A percentile compares a stretch with the other conserved stretches of the same genome.
phyloP scores from a whole-genome alignment of 768 basidiomycete species.

The Rhodotorula babjevae region DNA sequence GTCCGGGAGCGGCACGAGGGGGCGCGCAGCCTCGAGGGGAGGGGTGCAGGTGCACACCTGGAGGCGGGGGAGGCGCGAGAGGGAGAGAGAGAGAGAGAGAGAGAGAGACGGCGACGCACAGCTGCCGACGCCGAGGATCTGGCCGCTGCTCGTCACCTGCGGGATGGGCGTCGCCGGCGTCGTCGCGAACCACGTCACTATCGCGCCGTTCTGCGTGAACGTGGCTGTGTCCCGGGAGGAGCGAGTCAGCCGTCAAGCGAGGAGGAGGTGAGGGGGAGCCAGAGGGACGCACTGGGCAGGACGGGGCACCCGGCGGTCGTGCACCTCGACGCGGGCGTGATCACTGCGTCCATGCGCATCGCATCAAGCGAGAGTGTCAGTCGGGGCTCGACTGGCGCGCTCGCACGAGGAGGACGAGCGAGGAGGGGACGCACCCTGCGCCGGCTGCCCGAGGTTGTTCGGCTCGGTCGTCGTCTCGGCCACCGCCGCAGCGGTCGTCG shows the following conservation, averaged over 20 bases:
- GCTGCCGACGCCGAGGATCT: neutral
- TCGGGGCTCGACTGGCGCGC: no score
- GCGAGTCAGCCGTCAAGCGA: no score
- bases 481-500: neutral
- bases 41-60: no score
- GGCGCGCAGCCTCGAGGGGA: no score
- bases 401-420: no score
- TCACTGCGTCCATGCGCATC: no score
- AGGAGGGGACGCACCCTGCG: no score
- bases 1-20: no score
- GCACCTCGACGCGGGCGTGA: neutral
- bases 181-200: slow-evolving; percentile 22
- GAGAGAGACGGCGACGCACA: neutral
- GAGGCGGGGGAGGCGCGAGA: no score
- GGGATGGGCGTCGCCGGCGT: slow-evolving; percentile 24
- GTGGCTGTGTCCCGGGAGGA: neutral
- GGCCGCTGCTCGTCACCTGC: slow-evolving; percentile 1
- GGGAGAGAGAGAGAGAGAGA: neutral
- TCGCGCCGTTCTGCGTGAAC: slow-evolving; percentile 12
- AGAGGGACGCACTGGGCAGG: slow-evolving; percentile 1
- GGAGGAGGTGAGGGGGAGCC: neutral
- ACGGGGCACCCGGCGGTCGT: slow-evolving; percentile 29
- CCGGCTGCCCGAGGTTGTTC: no score
- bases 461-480: slow-evolving; percentile 2
- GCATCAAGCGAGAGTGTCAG: neutral